Base-by-base conservation (phyloP, 1,139 yeast genomes). In the Diutina sp. region DNA sequence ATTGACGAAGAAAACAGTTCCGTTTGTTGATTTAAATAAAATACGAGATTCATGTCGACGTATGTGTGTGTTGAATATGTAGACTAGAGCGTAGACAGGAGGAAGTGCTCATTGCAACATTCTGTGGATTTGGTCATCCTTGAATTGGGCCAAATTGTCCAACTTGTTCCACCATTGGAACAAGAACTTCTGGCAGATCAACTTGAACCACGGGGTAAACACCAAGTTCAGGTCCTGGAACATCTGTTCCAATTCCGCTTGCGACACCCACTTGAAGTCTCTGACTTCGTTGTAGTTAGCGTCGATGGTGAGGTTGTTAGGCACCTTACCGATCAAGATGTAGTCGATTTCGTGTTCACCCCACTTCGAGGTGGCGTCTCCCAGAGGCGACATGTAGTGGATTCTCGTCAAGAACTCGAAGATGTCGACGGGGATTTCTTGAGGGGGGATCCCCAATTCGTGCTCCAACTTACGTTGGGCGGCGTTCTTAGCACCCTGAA, bases 321-420 rank as follows among this genome's bases (percentile, higher is more conserved):
- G 76, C 38, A 90, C 73, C 66, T 78, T 81, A 65, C 87, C 84
- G 60, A 93, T 84, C 66, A 95, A 78, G 63, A 93, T 95, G 71
- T 93, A 93, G 71, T 93, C 99, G 62, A 93, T 87, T 71, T 93
- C 99, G 67, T 93, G 99, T 69, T 93, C 99, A 55, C 98, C 99
- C 99, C 99, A 93, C 58, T 83, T 80, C 32, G 89, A 90, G 62
- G 78, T 78, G 59, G 80, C 80, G 51, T 67, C 74, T 1, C 78
- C 77, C 62, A 87, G 80, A 46, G 97, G 93, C 8, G 97, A 90
- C 74, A 84, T 87, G 72, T 93, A 93, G 72, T 93, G 99, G 63
- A 93, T 93, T 73, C 99, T 83, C 41, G 97, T 93, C 66, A 93
- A 76, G 69, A 85, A 93, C 59, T 87, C 80, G 73, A 93, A 91